A percentile compares a stretch with the other conserved stretches of the same genome.
These are phyloP conservation scores for Trichoderma arundinaceum DNA, from an alignment of 2,329 filamentous ascomycete species.

Conservation along the genomic window DNA sequence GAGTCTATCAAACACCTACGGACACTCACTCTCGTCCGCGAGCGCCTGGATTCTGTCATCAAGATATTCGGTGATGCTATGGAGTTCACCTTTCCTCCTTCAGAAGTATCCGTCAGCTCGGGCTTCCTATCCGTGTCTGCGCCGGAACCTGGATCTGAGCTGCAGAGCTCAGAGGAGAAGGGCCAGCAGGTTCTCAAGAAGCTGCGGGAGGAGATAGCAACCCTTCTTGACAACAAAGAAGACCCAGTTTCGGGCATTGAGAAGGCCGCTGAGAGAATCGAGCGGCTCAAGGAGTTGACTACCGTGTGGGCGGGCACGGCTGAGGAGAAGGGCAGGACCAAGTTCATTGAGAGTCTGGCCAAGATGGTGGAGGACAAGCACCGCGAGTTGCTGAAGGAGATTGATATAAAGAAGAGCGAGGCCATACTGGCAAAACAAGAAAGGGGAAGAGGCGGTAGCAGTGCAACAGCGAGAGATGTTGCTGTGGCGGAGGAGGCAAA, in stretches of 20 bases:
- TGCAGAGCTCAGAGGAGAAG: constrained; percentile 79
- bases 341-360: constrained; percentile 80
- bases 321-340: constrained; percentile 83
- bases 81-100: constrained; percentile 91
- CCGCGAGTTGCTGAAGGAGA: constrained; percentile 58
- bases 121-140: constrained; percentile 90
- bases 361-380: constrained; percentile 81
- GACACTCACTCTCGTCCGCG: constrained; percentile 79
- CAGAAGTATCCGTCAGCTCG: constrained; percentile 80
- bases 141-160: constrained; percentile 69
- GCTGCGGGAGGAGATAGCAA: constrained; percentile 73
- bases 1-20: constrained; percentile 78
- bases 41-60: constrained; percentile 86
- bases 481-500: constrained; percentile 49
- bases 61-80: constrained; percentile 93
- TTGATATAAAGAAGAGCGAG: constrained; percentile 50
- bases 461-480: constrained; percentile 42
- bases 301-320: constrained; percentile 94
- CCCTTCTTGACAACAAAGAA: constrained; percentile 62
- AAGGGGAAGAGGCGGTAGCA: constrained; percentile 37
- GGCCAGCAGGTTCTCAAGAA: constrained; percentile 79
- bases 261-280: constrained; percentile 74
- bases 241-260: constrained; percentile 72
- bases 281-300: constrained; percentile 76
- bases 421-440: constrained; percentile 32